Base-by-base conservation (phyloP, 768 basidiomycete species). In the Pulveroboletus sp. region DNA sequence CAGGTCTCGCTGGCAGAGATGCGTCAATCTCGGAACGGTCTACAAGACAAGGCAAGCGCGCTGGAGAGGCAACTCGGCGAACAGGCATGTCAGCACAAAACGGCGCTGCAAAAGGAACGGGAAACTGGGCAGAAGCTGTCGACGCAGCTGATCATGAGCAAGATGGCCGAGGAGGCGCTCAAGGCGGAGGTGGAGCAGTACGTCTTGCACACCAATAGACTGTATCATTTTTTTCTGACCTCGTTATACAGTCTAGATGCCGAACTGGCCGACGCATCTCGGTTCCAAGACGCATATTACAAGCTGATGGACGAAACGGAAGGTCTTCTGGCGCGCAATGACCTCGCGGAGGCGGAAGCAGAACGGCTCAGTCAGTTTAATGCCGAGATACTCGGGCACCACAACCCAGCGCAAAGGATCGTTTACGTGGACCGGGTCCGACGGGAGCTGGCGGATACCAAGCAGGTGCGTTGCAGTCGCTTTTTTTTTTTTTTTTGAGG, bases 381-480 rank as follows among this genome's bases (percentile, higher is more conserved):
- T 55, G 87, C 89, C 1, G 83, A 93, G 63, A 86, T 95, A 50
- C 71, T 93, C 16, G 82, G 89, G 0, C 92, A 94, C 62, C 76
- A 78, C 29, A 93, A 94, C 61, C 87, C 89, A 9, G 81, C 82
- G 2, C 93, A 95, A 67, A 80, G 83, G 51, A 92, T 96, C 59
- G 74, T 83, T 64, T 94, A 95, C 57, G 82, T 96, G 14, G 93
- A 94, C 50, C 77, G 83, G 46, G 81, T 96, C 45, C 77, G 93
- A 30, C 72, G 77, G 48, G 92, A 95, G 63, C 70, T 94, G 42
- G 81, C 89, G 3, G 83, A 90, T 47, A 75, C 79, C 6, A 92
- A 91, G 66, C 86, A 89, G 68, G 92, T 89, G 53, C 51, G 84
- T 70, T 23, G 27, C 20, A 43, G 5, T 30, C 38, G 27, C 45